Conservation (phyloP, 192 early-diverging fungal genomes). For the Coemansia sp. region DNA sequence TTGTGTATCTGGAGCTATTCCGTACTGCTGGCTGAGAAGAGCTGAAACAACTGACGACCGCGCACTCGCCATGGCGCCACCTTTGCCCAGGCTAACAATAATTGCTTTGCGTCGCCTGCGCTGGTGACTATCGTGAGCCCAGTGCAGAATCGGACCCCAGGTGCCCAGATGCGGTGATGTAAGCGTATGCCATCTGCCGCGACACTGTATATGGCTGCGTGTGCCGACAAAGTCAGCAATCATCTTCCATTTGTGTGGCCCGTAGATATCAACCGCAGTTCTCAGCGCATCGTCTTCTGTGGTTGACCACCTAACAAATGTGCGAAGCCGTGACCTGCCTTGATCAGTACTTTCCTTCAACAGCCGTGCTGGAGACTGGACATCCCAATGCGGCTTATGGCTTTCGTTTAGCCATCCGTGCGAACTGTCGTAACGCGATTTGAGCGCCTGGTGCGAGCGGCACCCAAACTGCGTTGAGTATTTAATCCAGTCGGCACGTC, state of each 20-base stretch:
- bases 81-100: background rate
- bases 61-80: background rate
- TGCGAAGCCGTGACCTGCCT: background rate
- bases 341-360: background rate
- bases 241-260: slow-evolving; percentile 14
- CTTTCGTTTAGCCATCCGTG: too few relatives aligned
- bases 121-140: slow-evolving; percentile 11
- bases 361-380: background rate
- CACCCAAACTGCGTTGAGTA: too few relatives aligned
- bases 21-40: slow-evolving; percentile 8
- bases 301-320: slow-evolving; percentile 12
- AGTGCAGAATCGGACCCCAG: slow-evolving; percentile 11
- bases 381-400: background rate
- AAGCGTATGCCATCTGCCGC: slow-evolving; percentile 16
- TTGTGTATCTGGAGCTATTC: background rate
- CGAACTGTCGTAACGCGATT: too few relatives aligned
- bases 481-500: too few relatives aligned
- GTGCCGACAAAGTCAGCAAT: slow-evolving; percentile 29
- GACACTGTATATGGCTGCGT: slow-evolving; percentile 17
- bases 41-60: slow-evolving; percentile 8
- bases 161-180: slow-evolving; percentile 13
- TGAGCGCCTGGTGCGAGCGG: too few relatives aligned
- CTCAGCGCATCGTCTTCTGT: slow-evolving; percentile 35
- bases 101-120: background rate
- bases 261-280: slow-evolving; percentile 31